Base-by-base conservation (phyloP, 257 asterid genomes). In the Jacaranda mimosifolia region DNA sequence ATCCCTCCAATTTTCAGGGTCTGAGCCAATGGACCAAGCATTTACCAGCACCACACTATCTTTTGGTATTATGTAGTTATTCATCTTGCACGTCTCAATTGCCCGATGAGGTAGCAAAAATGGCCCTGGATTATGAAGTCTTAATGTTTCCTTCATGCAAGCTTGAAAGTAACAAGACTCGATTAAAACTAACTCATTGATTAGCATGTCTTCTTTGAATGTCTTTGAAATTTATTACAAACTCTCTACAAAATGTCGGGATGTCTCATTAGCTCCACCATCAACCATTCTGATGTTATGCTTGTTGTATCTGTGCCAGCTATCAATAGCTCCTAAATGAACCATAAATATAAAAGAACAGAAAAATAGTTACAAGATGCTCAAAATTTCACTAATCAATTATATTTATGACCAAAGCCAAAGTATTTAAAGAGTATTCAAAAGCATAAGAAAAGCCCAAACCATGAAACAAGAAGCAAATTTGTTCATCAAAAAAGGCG, bases 91-190 rank as follows among this genome's bases (percentile, higher is more conserved):
- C 13, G 60, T 57, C 75, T 76, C 74, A 9, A 42, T 45, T 1
- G 85, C 81, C 1, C 81, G 77, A 65, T 75, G 85, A 12, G 81
- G 85, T 1, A 70, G 6, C 40, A 26, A 3, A 3, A 81, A 52
- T 14, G 85, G 85, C 7, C 71, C 85, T 4, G 75, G 75, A 46
- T 53, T 14, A 9, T 76, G 81, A 21, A 71, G 17, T 11, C 85
- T 63, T 49, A 81, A 11, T 3, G 78, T 64, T 57, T 81, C 85
- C 36, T 68, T 80, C 7, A 79, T 66, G 32, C 83, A 79, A 0
- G 79, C 76, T 11, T 76, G 67, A 3, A 76, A 68, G 3, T 51
- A 71, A 3, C 38, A 40, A 6, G 53, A 78, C 3, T 36, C 52
- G 0, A 53, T 6, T 40, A 78, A 9, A 6, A 32, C 0, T 1